Evolutionary conservation across 768 basidiomycete genomes (phyloP).

Genomic region (Russula sp.): DNA sequence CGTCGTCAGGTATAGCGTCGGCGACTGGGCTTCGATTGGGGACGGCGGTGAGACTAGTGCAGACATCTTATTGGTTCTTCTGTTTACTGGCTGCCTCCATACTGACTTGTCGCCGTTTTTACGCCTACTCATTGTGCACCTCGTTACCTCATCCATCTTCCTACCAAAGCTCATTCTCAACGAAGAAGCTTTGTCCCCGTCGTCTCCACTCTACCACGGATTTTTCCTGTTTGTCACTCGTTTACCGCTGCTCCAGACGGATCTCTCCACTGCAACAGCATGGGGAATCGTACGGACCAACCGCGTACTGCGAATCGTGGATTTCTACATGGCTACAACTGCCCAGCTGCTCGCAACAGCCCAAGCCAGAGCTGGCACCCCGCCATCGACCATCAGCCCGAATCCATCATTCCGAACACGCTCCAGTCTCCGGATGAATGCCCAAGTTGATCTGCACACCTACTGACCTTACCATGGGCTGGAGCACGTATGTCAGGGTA

Average conservation of each 20-base stretch:
- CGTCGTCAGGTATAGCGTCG: constrained; percentile 49
- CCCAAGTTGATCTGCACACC: constrained; percentile 47
- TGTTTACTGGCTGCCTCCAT: neutral
- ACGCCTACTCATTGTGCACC: constrained; percentile 41
- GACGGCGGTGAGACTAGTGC: constrained; percentile 37
- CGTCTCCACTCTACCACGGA: neutral
- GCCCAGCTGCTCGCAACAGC: constrained; percentile 20
- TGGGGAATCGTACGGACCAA: constrained; percentile 55
- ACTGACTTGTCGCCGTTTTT: neutral
- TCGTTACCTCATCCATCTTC: constrained; percentile 62
- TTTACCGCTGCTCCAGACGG: constrained; percentile 47
- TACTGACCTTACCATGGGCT: constrained; percentile 40
- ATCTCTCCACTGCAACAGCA: constrained; percentile 44
- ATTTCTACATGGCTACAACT: constrained; percentile 37
- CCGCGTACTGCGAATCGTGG: constrained; percentile 42
- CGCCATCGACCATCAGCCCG: constrained; percentile 30
- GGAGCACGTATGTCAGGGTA: constrained; percentile 34
- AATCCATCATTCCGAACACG: constrained; percentile 44
- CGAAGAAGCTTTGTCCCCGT: constrained; percentile 13
- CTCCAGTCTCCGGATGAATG: constrained; percentile 53
- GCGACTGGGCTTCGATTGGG: constrained; percentile 40
- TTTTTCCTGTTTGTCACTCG: constrained; percentile 37
- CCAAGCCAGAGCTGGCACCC: constrained; percentile 1
- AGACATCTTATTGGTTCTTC: constrained; percentile 46
- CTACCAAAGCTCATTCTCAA: constrained; percentile 42